Conservation (phyloP, 75 land plant species). For the Selaginella moellendorffii region DNA sequence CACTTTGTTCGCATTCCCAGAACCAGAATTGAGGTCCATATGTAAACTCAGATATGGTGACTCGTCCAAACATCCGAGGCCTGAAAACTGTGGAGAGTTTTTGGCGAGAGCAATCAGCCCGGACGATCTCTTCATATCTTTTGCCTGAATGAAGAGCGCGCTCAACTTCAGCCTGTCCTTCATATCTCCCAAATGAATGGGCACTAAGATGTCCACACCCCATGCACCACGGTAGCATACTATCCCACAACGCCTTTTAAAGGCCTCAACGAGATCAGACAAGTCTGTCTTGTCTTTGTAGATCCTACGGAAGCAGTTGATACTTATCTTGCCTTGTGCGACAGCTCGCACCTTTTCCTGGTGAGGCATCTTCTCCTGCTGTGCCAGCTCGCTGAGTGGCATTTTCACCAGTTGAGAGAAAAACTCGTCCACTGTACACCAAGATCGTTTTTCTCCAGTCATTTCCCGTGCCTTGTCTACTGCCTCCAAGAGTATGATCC, state of each 20-base stretch:
- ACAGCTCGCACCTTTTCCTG: background rate
- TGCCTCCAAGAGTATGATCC: background rate
- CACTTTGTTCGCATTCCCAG: no score
- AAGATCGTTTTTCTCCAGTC: slow-evolving; percentile 1
- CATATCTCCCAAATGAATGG: background rate
- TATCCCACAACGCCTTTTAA: no score
- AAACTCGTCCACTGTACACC: background rate
- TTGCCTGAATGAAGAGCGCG: background rate
- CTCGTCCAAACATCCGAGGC: background rate
- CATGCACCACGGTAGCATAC: background rate
- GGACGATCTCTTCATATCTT: background rate
- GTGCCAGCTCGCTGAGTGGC: background rate
- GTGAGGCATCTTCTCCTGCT: background rate
- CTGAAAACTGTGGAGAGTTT: background rate
- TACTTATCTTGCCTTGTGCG: background rate
- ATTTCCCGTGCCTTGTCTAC: background rate
- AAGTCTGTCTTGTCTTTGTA: background rate
- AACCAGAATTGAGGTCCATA: background rate
- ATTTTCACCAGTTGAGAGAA: background rate
- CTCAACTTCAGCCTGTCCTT: background rate
- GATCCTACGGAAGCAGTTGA: background rate
- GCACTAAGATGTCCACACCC: background rate
- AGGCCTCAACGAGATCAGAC: background rate
- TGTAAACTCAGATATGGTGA: slow-evolving; percentile 1
- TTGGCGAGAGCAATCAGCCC: background rate